phyloP scores from a whole-genome alignment of 148 eudicot species.

The Cornus kousa region DNA sequence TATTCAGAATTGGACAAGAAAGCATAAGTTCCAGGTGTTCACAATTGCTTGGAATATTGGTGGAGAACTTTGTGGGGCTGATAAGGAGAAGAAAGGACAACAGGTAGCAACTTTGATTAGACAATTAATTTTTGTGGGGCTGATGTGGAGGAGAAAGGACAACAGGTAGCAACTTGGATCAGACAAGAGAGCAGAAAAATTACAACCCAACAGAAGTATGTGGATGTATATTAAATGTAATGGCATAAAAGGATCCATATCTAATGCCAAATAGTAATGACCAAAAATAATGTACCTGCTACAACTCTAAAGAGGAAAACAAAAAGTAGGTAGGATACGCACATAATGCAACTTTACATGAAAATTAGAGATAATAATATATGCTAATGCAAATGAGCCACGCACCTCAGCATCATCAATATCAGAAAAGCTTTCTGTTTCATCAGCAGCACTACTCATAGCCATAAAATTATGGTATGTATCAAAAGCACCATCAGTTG shows the following conservation, averaged over 20 bases:
- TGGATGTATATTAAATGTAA: neutral
- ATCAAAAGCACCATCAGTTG: neutral
- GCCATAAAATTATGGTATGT: conserved; percentile 19
- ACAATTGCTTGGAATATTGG: neutral
- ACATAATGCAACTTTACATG: neutral
- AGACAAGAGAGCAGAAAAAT: neutral
- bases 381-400: neutral
- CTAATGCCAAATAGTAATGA: neutral
- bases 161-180: neutral
- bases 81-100: neutral
- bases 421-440: conserved; percentile 40
- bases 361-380: neutral
- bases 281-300: neutral
- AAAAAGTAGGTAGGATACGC: too few species aligned
- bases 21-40: neutral
- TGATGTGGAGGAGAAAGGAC: too few species aligned
- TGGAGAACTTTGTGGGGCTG: too few species aligned
- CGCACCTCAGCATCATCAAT: conserved; percentile 58
- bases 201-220: neutral
- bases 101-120: too few species aligned
- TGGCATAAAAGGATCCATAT: neutral
- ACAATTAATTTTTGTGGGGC: too few species aligned
- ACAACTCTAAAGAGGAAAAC: too few species aligned
- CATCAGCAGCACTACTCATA: conserved; percentile 25
- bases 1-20: neutral